Evolutionary conservation across 129 eudicot species (phyloP).

Genomic region (Escallonia rubra): DNA sequence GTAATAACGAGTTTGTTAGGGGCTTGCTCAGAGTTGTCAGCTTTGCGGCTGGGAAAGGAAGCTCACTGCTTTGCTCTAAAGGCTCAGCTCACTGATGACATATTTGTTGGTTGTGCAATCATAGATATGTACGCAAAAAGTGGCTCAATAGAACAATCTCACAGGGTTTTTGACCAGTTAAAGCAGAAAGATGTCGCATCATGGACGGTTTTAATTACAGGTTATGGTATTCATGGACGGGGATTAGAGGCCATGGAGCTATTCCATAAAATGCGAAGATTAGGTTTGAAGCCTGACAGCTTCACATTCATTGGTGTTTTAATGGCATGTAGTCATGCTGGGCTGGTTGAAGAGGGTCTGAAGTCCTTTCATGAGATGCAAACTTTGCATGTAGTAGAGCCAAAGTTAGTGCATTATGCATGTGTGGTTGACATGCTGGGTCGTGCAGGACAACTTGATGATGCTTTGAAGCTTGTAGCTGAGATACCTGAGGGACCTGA

Average conservation of each 20-base stretch:
- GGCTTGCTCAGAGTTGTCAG: conserved; percentile 55
- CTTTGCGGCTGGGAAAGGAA: conserved; percentile 46
- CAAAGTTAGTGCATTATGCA: conserved; percentile 62
- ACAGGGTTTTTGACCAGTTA: conserved; percentile 32
- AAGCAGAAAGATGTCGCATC: conserved; percentile 33
- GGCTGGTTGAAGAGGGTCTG: conserved; percentile 47
- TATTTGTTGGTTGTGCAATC: conserved; percentile 30
- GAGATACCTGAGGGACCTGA: conserved; percentile 50
- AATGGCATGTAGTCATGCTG: conserved; percentile 57
- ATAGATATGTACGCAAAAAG: conserved; percentile 66
- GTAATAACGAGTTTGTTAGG: conserved; percentile 36
- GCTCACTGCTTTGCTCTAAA: conserved; percentile 48
- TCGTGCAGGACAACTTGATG: conserved; percentile 45
- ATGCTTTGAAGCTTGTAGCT: conserved; percentile 40
- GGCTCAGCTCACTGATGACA: conserved; percentile 28
- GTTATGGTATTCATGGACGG: conserved; percentile 53
- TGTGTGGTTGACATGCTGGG: conserved; percentile 62
- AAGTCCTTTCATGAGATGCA: conserved; percentile 42
- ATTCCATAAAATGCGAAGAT: conserved; percentile 36
- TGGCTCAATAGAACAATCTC: conserved; percentile 45
- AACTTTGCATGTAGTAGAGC: conserved; percentile 30
- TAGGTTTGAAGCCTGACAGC: conserved; percentile 42
- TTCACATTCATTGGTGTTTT: conserved; percentile 49
- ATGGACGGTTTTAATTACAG: conserved; percentile 57
- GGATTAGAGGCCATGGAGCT: conserved; percentile 34